Conservation (phyloP, 177 flowering plant genomes). For the Vitis hybrid region DNA sequence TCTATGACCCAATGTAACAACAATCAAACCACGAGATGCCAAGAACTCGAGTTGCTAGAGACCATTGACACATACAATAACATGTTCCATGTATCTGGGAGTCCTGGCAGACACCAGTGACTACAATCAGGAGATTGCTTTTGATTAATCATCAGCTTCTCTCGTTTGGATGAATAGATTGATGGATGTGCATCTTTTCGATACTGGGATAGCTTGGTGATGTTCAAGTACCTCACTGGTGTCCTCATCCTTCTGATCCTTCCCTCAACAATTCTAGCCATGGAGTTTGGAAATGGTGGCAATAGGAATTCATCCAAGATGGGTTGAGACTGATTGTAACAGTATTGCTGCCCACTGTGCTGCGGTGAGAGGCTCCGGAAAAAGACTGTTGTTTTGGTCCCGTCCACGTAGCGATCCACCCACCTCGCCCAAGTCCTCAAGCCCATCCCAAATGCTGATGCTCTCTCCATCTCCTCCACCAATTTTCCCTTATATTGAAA, state of each 20-base stretch:
- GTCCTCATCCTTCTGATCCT: conserved; percentile 34
- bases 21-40: not conserved
- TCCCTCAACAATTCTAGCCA: conserved; percentile 24
- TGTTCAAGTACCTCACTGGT: conserved; percentile 54
- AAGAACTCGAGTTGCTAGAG: conserved; percentile 11
- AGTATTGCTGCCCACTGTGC: conserved; percentile 41
- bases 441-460: conserved; percentile 37
- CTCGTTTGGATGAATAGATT: conserved; percentile 26
- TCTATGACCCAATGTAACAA: too few relatives aligned
- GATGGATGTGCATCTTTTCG: conserved; percentile 71
- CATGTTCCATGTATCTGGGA: conserved; percentile 80
- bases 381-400: conserved; percentile 39
- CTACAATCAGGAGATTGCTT: conserved; percentile 49
- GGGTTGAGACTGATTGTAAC: conserved; percentile 49
- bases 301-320: conserved; percentile 32
- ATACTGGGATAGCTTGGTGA: conserved; percentile 57
- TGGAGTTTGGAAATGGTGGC: not conserved
- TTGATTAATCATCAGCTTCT: not conserved
- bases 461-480: conserved; percentile 28
- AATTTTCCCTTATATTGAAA: conserved; percentile 32
- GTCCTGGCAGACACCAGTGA: conserved; percentile 82
- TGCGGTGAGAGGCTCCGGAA: conserved; percentile 70
- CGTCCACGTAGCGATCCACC: conserved; percentile 50
- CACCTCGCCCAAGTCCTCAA: conserved; percentile 65
- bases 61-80: conserved; percentile 40